Evolutionary conservation across 225 moss, liverwort and hornwort species (phyloP), one percentile per base, ranked within the genome.

Genomic region (Neckera pumila): DNA sequence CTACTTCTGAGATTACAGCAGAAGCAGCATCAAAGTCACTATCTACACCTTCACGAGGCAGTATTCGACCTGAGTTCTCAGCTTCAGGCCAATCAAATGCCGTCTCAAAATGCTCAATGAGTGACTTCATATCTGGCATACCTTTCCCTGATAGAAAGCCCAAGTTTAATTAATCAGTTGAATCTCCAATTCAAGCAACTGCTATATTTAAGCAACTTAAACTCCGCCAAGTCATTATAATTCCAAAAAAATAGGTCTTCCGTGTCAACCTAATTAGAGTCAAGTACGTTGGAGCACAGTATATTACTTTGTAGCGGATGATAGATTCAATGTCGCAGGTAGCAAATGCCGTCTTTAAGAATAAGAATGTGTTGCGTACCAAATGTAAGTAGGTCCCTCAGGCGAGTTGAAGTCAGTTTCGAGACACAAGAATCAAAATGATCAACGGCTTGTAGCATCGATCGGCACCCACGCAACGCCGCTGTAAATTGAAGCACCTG

Each of bases 81-180:
- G 99, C 96, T 89, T 97, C 97, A 88, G 93, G 91, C 91, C 96
- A 93, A 85, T 97, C 97, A 79, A 99, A 99, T 43, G 96, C 96
- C 59, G 88, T 90, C 86, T 96, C 96, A 86, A 99, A 96, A 82
- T 97, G 94, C 28, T 95, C 92, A 61, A 99, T 89, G 85, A 93
- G 72, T 33, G 92, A 87, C 72, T 87, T 93, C 95, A 96, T 94
- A 78, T 97, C 94, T 60, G 97, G 96, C 90, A 94, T 93, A 73
- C 96, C 95, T 72, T 92, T 91, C 74, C 96, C 99, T 99, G 95
- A 79, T 66, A 82, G 69, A 84, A 86, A 75, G 42, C 45, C 83
- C 79, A 14, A 63, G 58, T 80, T 79, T 74, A n/a, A 83, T 58
- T 28, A 5, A 79, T 92, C 75, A 79, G 79, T 69, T 82, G 31